Evolutionary conservation across 129 eudicot genomes (phyloP).

Genomic region (Silybum marianum): DNA sequence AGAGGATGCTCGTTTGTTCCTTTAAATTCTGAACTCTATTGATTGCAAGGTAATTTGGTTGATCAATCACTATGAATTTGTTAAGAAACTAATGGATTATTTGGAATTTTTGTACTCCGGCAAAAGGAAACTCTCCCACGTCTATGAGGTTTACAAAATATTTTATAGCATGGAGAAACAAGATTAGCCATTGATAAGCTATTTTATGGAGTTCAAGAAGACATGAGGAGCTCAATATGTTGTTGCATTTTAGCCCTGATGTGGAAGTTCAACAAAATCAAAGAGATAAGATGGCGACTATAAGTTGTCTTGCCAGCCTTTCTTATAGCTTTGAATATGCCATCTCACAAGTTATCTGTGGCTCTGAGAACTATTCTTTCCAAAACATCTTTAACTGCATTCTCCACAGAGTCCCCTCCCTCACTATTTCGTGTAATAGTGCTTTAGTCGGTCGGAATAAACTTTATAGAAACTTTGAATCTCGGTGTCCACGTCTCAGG

Average conservation of each 20-base stretch:
- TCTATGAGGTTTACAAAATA: neutral
- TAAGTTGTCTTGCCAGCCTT: too few species aligned
- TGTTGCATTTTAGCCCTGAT: neutral
- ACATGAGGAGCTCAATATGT: neutral
- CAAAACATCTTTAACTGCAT: too few species aligned
- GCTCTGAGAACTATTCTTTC: too few species aligned
- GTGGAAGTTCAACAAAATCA: neutral
- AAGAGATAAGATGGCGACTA: neutral
- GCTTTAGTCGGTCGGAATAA: too few species aligned
- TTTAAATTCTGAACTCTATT: neutral
- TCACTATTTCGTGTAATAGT: too few species aligned
- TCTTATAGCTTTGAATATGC: too few species aligned
- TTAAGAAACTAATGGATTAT: neutral
- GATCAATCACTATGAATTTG: neutral
- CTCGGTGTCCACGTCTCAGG: neutral
- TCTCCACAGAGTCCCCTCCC: too few species aligned
- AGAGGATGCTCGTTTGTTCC: neutral
- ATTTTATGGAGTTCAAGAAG: neutral
- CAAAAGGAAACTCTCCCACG: neutral
- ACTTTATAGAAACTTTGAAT: too few species aligned
- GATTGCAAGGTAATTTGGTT: neutral
- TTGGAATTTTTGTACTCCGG: neutral
- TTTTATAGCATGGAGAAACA: neutral
- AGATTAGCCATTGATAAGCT: neutral
- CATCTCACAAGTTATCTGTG: too few species aligned